Evolutionary conservation across 2,329 filamentous ascomycete species (phyloP).

Genomic region (Hymenotorrendiella dingleyae): DNA sequence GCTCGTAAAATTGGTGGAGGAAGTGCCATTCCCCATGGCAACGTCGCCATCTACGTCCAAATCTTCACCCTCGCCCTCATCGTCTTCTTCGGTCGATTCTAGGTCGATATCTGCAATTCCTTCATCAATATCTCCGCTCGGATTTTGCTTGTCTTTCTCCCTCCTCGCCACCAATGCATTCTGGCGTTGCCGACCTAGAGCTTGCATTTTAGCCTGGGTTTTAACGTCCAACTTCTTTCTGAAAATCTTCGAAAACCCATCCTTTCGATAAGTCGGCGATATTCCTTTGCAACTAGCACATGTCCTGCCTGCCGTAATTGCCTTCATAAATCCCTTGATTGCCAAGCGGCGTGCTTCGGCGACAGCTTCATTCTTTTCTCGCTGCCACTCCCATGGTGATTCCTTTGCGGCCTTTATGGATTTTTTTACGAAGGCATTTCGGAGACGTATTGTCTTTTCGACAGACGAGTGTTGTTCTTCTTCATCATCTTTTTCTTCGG

Average conservation of each 20-base stretch:
- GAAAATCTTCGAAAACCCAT: conserved; percentile 90
- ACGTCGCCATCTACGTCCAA: conserved; percentile 51
- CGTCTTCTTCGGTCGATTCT: conserved; percentile 40
- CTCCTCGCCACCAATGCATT: conserved; percentile 37
- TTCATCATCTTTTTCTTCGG: conserved; percentile 10
- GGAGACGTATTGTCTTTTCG: conserved; percentile 46
- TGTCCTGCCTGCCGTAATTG: conserved; percentile 61
- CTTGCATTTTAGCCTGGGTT: conserved; percentile 63
- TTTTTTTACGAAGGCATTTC: conserved; percentile 65
- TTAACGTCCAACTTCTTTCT: conserved; percentile 71
- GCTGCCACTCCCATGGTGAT: conserved; percentile 37
- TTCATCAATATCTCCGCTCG: conserved; percentile 46
- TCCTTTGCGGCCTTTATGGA: conserved; percentile 54
- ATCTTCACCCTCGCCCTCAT: conserved; percentile 39
- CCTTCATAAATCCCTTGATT: conserved; percentile 74
- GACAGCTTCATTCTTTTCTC: conserved; percentile 74
- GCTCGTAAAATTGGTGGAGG: conserved; percentile 31
- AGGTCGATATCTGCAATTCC: conserved; percentile 61
- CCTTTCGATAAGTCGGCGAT: conserved; percentile 80
- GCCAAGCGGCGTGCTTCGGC: conserved; percentile 69
- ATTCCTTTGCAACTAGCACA: conserved; percentile 65
- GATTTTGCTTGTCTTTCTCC: conserved; percentile 33
- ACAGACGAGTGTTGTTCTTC: conserved; percentile 32
- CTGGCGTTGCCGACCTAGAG: no score
- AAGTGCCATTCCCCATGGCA: conserved; percentile 47